Percentiles rank a stretch among this genome's conserved stretches.
Evolutionary conservation across 768 basidiomycete species (phyloP).

Genomic region (Leccinum fibrillosum): DNA sequence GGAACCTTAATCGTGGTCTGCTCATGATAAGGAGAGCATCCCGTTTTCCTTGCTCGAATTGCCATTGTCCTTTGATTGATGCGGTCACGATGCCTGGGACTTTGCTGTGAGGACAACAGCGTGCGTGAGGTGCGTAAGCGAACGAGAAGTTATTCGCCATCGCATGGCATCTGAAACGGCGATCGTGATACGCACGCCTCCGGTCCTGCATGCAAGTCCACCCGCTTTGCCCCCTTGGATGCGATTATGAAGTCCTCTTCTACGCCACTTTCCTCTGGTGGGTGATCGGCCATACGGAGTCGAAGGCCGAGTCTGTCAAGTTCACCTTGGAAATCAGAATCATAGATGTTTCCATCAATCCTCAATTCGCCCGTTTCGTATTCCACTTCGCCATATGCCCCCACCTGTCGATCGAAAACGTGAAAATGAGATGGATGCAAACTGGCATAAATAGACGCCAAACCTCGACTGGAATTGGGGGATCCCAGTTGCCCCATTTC

Average conservation of each 20-base stretch:
- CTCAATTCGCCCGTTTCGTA: constrained; percentile 27
- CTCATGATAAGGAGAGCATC: constrained; percentile 37
- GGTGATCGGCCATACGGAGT: constrained; percentile 14
- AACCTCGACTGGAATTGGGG: constrained; percentile 32
- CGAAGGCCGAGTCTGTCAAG: constrained; percentile 4
- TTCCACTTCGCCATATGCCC: constrained; percentile 33
- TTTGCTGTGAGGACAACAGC: constrained; percentile 3
- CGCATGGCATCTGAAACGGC: neutral
- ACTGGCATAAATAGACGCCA: neutral
- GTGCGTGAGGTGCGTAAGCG: neutral
- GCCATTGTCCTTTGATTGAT: constrained; percentile 34
- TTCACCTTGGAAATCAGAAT: constrained; percentile 11
- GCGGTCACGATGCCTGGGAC: constrained; percentile 28
- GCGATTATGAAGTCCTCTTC: constrained; percentile 26
- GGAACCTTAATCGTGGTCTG: constrained; percentile 21
- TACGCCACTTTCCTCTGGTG: constrained; percentile 4
- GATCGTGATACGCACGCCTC: constrained; percentile 18
- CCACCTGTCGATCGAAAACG: constrained; percentile 24
- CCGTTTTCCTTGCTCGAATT: constrained; percentile 29
- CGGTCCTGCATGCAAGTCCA: constrained; percentile 11
- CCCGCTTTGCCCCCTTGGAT: constrained; percentile 20
- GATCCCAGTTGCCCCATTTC: constrained; percentile 40
- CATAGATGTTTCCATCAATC: constrained; percentile 34
- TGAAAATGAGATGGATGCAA: neutral
- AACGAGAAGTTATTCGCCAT: neutral